Conservation (phyloP, 768 basidiomycete species). For the Lactarius indigo region DNA sequence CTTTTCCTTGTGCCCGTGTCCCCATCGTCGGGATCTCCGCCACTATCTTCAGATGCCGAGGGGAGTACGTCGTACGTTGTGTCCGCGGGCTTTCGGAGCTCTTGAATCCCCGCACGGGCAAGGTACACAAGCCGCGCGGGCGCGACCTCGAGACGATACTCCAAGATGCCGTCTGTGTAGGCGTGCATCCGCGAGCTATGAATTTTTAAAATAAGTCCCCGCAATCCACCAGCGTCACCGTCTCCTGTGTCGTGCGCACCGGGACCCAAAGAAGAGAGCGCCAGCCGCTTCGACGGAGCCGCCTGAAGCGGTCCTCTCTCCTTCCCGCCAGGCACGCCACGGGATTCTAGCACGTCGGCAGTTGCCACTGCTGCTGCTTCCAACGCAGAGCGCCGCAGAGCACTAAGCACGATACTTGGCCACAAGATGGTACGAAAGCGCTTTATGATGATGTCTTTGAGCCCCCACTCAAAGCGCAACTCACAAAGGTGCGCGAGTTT, state of each 20-base stretch:
- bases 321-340: constrained; percentile 8
- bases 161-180: constrained; percentile 65
- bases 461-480: constrained; percentile 89
- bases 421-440: constrained; percentile 82
- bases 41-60: constrained; percentile 43
- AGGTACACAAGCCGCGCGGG: constrained; percentile 63
- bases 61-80: constrained; percentile 31
- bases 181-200: constrained; percentile 61
- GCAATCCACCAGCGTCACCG: constrained; percentile 36
- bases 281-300: constrained; percentile 49
- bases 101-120: constrained; percentile 62
- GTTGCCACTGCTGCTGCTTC: not conserved
- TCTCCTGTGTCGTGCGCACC: constrained; percentile 30
- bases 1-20: constrained; percentile 42
- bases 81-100: constrained; percentile 43
- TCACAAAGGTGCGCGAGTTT: constrained; percentile 79
- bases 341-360: constrained; percentile 25
- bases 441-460: constrained; percentile 75
- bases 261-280: constrained; percentile 49
- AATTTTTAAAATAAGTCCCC: constrained; percentile 58
- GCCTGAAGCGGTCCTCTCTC: constrained; percentile 27
- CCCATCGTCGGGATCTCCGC: constrained; percentile 42
- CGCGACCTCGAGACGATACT: constrained; percentile 77
- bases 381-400: constrained; percentile 61
- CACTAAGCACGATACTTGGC: constrained; percentile 69